phyloP scores from a whole-genome alignment of 139 green algal genomes.

The Asterochloris erici region DNA sequence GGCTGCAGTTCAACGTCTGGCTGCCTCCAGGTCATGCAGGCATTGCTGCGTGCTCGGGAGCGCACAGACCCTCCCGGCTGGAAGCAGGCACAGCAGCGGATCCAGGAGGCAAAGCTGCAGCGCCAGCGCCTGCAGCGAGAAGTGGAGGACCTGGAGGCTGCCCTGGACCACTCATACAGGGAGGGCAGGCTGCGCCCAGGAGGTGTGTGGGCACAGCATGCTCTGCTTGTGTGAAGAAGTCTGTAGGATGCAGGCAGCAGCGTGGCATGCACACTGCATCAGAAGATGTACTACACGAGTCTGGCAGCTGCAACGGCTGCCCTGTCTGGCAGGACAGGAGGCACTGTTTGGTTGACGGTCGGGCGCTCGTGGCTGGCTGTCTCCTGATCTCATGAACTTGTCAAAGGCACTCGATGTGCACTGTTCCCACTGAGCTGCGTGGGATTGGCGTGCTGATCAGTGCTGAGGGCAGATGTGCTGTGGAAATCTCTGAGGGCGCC shows the following conservation, averaged over 20 bases:
- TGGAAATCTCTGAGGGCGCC: neutral
- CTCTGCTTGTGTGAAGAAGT: neutral
- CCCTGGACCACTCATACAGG: slow-evolving; percentile 30
- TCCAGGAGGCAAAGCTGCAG: slow-evolving; percentile 59
- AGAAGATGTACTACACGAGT: too few species aligned
- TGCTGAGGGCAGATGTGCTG: too few species aligned
- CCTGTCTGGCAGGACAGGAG: too few species aligned
- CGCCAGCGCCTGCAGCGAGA: slow-evolving; percentile 48
- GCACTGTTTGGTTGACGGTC: too few species aligned
- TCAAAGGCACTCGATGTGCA: too few species aligned
- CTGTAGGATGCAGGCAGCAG: neutral
- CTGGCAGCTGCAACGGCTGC: too few species aligned
- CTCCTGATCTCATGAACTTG: too few species aligned
- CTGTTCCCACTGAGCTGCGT: too few species aligned
- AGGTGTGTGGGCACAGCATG: neutral
- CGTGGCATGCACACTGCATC: neutral
- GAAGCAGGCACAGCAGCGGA: slow-evolving; percentile 51
- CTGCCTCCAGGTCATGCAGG: slow-evolving; percentile 20
- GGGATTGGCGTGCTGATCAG: too few species aligned
- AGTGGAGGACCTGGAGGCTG: slow-evolving; percentile 27
- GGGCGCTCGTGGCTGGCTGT: too few species aligned
- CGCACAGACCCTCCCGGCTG: slow-evolving; percentile 38
- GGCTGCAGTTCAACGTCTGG: neutral
- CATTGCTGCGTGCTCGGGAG: slow-evolving; percentile 47
- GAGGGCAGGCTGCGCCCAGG: slow-evolving; percentile 3